Base-by-base conservation (phyloP, 306 rosid genomes). In the Luffa acutangula region DNA sequence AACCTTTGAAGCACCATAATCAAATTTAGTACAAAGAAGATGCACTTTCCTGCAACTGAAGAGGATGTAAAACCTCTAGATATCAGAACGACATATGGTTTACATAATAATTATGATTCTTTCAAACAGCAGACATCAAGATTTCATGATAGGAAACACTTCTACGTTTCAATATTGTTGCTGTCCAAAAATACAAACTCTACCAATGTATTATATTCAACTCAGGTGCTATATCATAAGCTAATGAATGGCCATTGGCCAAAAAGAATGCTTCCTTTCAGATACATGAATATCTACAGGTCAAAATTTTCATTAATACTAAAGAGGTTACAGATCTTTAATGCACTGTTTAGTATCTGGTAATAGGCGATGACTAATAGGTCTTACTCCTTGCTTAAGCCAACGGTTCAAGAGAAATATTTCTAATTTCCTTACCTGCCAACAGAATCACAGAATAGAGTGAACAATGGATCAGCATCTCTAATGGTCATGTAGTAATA, bases 391-490 rank as follows among this genome's bases (percentile, higher is more conserved):
- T 88, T 80, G 86, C 89, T 85, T 78, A 33, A 86, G 84, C 98
- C 98, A 91, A 82, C 81, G 78, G 46, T 69, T 88, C 77, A 94
- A 87, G 81, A 94, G 89, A 75, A 85, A 70, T 21, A 80, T 83
- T 81, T 94, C 98, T 74, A 94, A 84, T 87, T 88, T 94, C 92
- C 98, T 94, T 83, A 80, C 91, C 89, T 88, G 85, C 85, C 80
- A 82, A 57, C 76, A 76, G 48, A 46, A 69, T 52, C 51, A 83
- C 52, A 15, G 37, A 21, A 73, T 37, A 36, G 58, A 77, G 56
- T 45, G 78, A 17, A 72, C 48, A 84, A 74, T 76, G 65, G 43
- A 56, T 77, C 78, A 51, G 36, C 43, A 75, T 75, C 48, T 74
- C 46, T 18, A 52, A 33, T 15, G 48, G 48, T 52, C 13, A 74